Base-by-base conservation (phyloP, 768 basidiomycete genomes). In the Tricholomella constricta region DNA sequence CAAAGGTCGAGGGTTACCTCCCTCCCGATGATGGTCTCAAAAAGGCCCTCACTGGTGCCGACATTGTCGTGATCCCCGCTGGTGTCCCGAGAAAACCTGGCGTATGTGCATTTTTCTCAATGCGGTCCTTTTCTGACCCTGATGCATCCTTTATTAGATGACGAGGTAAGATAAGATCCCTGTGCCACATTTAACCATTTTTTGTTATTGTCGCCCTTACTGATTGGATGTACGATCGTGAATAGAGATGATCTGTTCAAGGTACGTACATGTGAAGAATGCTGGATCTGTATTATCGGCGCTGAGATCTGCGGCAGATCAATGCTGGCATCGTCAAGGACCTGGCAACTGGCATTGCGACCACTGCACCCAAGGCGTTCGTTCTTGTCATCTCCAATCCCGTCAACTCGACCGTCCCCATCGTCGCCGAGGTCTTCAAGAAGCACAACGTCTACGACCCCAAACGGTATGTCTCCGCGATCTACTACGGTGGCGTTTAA, bases 371-470 rank as follows among this genome's bases (percentile, higher is more conserved):
- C 54, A 94, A 94, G 66, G 97, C 97, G 19, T 88, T 89, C 63
- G 84, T 98, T 40, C 84, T 94, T 44, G 94, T 99, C 61, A 98
- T 99, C 72, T 96, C 97, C 62, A 99, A 99, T 79, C 97, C 97
- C 27, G 96, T 99, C 68, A 98, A 99, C 83, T 98, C 96, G 37
- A 98, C 97, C 34, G 96, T 98, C 34, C 97, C 97, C 43, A 92
- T 99, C 65, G 93, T 94, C 41, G 93, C 85, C 14, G 96, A 98
- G 72, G 88, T 96, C 32, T 84, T 95, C 78, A 99, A 96, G 84
- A 88, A 92, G 72, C 82, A 88, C 59, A 87, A 86, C 40, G 89
- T 92, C 25, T 98, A 89, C 68, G 85, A 99, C 70, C 89, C 94
- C 58, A 97, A 90, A 79, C 83, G 84, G 95, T 94, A 68, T 35